These are phyloP conservation scores for Neurospora discreta DNA, from an alignment of 495 filamentous ascomycete genomes.

Conservation along the genomic window DNA sequence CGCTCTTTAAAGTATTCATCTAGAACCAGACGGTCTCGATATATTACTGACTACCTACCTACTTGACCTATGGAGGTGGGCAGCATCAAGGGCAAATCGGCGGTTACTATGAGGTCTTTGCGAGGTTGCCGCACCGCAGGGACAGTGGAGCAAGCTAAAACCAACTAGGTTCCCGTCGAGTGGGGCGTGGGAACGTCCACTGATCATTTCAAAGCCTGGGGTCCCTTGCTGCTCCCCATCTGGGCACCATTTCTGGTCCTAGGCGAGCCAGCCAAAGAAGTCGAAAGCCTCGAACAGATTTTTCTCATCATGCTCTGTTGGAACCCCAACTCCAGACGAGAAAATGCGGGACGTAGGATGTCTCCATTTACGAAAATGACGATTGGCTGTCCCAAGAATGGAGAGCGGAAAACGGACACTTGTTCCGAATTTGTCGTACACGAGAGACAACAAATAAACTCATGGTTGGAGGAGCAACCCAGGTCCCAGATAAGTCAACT, in stretches of 20 bases:
- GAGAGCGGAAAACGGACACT: neutral
- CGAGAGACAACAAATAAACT: neutral
- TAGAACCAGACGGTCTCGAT: neutral
- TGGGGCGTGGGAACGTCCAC: neutral
- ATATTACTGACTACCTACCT: neutral
- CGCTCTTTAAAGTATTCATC: neutral
- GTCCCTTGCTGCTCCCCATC: neutral
- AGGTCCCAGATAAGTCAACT: neutral
- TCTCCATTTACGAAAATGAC: neutral
- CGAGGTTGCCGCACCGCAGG: neutral
- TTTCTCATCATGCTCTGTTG: neutral
- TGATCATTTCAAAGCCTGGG: neutral
- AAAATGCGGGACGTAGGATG: neutral
- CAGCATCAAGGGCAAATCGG: neutral
- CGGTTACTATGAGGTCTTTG: neutral
- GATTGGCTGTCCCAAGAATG: neutral
- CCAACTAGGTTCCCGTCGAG: neutral
- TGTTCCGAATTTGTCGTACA: neutral
- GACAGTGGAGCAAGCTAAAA: neutral
- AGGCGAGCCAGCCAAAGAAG: neutral
- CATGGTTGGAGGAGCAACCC: neutral
- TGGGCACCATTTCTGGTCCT: neutral
- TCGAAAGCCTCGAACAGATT: neutral
- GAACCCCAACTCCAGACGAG: neutral
- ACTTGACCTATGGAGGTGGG: neutral